phyloP scores from a whole-genome alignment of 2,329 filamentous ascomycete genomes.

The Ophiostoma quercus region DNA sequence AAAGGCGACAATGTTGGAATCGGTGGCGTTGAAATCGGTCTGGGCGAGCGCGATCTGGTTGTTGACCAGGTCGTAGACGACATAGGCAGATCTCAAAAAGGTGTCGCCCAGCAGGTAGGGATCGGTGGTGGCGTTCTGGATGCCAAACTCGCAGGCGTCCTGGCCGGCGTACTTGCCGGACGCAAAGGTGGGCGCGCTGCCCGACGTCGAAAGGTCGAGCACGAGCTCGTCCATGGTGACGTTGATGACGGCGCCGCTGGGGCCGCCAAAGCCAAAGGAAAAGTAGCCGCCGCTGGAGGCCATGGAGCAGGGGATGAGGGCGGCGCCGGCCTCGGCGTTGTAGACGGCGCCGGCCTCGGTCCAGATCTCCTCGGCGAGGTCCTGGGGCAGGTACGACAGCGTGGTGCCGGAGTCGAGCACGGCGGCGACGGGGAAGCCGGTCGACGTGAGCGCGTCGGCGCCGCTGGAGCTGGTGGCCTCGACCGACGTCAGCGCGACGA shows the following conservation, averaged over 20 bases:
- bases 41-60: constrained; percentile 51
- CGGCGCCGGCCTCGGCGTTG: constrained; percentile 35
- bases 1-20: constrained; percentile 47
- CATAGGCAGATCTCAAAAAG: constrained; percentile 56
- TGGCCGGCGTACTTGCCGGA: constrained; percentile 42
- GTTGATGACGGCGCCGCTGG: constrained; percentile 45
- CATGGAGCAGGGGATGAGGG: constrained; percentile 49
- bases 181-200: constrained; percentile 36
- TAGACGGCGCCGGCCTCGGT: constrained; percentile 51
- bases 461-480: constrained; percentile 46
- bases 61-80: constrained; percentile 56
- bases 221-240: constrained; percentile 54
- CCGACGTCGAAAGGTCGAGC: constrained; percentile 40
- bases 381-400: constrained; percentile 61
- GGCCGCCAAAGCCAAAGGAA: constrained; percentile 49
- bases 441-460: constrained; percentile 42
- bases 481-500: constrained; percentile 46
- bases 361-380: constrained; percentile 51
- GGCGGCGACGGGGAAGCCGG: constrained; percentile 48
- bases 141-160: constrained; percentile 51
- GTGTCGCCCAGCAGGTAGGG: constrained; percentile 52
- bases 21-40: constrained; percentile 52
- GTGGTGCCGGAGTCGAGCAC: constrained; percentile 73
- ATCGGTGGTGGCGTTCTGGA: constrained; percentile 44
- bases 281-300: constrained; percentile 45